phyloP scores from a whole-genome alignment of 2,329 filamentous ascomycete genomes.

The Raffaelea ambrosiae region DNA sequence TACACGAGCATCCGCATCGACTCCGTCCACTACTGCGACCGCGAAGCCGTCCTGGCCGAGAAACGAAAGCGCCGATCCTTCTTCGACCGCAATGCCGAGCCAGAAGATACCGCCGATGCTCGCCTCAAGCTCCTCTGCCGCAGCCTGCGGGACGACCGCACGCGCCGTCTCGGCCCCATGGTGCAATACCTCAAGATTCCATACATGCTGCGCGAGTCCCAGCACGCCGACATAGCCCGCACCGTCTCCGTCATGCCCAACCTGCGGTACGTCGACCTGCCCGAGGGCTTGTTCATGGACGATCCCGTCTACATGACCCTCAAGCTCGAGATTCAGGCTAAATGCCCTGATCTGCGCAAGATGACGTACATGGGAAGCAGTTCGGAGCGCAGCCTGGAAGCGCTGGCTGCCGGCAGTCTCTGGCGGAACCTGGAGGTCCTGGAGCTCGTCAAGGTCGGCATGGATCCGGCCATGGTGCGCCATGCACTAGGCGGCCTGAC shows the following conservation, averaged over 20 bases:
- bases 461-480: conserved; percentile 64
- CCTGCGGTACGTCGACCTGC: conserved; percentile 81
- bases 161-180: conserved; percentile 53
- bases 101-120: conserved; percentile 68
- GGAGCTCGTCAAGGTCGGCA: conserved; percentile 57
- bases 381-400: conserved; percentile 67
- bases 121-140: conserved; percentile 73
- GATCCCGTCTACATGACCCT: conserved; percentile 67
- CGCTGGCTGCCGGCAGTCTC: conserved; percentile 53
- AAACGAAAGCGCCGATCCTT: conserved; percentile 66
- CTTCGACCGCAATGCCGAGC: conserved; percentile 68
- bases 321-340: conserved; percentile 73
- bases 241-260: conserved; percentile 80
- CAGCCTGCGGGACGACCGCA: conserved; percentile 70
- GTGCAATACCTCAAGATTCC: conserved; percentile 81
- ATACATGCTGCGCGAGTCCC: conserved; percentile 89
- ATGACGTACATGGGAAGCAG: conserved; percentile 75
- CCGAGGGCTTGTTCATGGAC: conserved; percentile 77
- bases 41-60: conserved; percentile 73
- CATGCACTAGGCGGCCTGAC: conserved; percentile 61
- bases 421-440: conserved; percentile 68
- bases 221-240: conserved; percentile 74
- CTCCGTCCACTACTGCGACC: conserved; percentile 86
- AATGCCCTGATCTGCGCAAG: conserved; percentile 76
- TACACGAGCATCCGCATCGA: conserved; percentile 90